phyloP scores from a whole-genome alignment of 768 basidiomycete genomes.

The Leccinum ochraceum region DNA sequence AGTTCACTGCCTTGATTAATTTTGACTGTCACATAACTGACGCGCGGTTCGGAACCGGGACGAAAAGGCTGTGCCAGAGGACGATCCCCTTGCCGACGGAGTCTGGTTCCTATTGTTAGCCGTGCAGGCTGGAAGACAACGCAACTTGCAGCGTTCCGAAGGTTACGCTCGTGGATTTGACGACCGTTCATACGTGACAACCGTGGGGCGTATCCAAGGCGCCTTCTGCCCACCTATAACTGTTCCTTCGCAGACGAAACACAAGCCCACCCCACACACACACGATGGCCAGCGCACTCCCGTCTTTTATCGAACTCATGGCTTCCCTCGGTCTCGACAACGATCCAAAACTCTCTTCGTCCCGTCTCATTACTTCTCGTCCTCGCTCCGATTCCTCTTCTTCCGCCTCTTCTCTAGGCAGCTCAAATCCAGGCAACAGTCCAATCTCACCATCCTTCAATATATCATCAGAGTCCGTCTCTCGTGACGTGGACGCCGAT shows the following conservation, averaged over 20 bases:
- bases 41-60: slow-evolving; percentile 19
- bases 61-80: slow-evolving; percentile 23
- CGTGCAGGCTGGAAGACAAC: slow-evolving; percentile 27
- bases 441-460: slow-evolving; percentile 40
- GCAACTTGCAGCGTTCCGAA: slow-evolving; percentile 18
- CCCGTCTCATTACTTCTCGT: slow-evolving; percentile 27
- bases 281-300: slow-evolving; percentile 59
- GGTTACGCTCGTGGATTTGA: slow-evolving; percentile 28
- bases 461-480: slow-evolving; percentile 27
- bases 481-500: slow-evolving; percentile 32
- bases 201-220: slow-evolving; percentile 40
- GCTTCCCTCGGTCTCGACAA: slow-evolving; percentile 74
- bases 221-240: slow-evolving; percentile 28
- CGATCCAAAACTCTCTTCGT: slow-evolving; percentile 33
- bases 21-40: slow-evolving; percentile 5
- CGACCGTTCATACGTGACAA: slow-evolving; percentile 38
- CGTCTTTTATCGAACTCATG: slow-evolving; percentile 89
- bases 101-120: slow-evolving; percentile 46
- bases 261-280: not conserved
- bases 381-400: slow-evolving; percentile 46
- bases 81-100: slow-evolving; percentile 64
- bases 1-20: not conserved
- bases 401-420: slow-evolving; percentile 45
- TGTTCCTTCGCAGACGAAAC: slow-evolving; percentile 11
- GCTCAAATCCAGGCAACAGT: slow-evolving; percentile 33